Base-by-base conservation (phyloP, 179 eudicot genomes). In the Gypsophila paniculata region DNA sequence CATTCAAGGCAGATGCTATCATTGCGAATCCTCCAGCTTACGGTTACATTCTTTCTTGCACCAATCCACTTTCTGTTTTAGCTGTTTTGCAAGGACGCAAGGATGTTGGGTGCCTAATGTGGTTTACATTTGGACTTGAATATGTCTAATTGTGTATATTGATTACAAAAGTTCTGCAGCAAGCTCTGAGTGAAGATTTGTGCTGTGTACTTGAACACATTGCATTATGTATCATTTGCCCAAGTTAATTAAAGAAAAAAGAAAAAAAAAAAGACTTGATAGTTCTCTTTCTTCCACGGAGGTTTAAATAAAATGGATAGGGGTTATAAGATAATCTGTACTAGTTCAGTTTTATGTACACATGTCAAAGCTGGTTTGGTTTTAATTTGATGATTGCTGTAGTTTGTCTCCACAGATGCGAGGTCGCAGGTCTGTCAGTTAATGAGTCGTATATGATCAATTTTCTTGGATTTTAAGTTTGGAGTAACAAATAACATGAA, bases 11-110 rank as follows among this genome's bases (percentile, higher is more conserved):
- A 62, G 93, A 90, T 66, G 97, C 97, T 65, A 92, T 92, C 51
- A 92, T 92, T 78, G 92, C 98, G 44, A 92, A 92, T 63, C 98
- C 98, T 39, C 94, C 96, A 23, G 94, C 98, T n/a, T 92, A 90
- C 80, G 98, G 98, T 92, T 72, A 84, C 79, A 44, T 59, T 52
- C 64, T 73, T 42, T 69, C 8, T 22, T 19, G 26, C 38, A 51
- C 44, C 26, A 2, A 29, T 9, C 39, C 49, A 25, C 21, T 68
- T 7, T 51, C 58, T 23, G 6, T 1, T 17, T 51, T 0, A 17
- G 42, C 69, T 42, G 26, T 22, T 63, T 29, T 38, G 32, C 49
- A 39, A 65, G 32, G n/a, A 12, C 21, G 10, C 5, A 42, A 42
- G 46, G 46, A 42, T 42, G 6, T 42, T 29, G 19, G 48, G 67